phyloP scores from a whole-genome alignment of 2,329 filamentous ascomycete genomes.

The Penicillium sp. region DNA sequence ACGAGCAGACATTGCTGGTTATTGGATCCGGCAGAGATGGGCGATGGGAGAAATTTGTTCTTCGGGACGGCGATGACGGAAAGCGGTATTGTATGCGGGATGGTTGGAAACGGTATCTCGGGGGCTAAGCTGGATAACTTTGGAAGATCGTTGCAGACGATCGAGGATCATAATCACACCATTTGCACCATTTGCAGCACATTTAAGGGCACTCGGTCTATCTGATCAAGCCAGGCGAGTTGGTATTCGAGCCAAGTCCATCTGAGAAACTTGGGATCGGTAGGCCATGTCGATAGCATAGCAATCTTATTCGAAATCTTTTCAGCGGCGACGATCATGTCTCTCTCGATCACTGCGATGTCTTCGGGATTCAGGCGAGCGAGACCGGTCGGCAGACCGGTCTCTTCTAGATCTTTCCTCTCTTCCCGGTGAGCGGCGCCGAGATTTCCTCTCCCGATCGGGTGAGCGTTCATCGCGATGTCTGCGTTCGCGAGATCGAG shows the following conservation, averaged over 20 bases:
- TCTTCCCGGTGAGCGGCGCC: conserved; percentile 24
- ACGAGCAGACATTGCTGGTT: conserved; percentile 67
- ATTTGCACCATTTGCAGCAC: background rate
- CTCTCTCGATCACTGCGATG: conserved; percentile 28
- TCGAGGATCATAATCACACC: background rate
- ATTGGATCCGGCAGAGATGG: conserved; percentile 74
- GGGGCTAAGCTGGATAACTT: conserved; percentile 21
- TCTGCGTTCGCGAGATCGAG: conserved; percentile 30
- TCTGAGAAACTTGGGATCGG: background rate
- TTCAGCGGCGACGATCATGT: conserved; percentile 30
- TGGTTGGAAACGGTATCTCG: conserved; percentile 77
- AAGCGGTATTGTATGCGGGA: conserved; percentile 62
- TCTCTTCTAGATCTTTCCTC: conserved; percentile 29
- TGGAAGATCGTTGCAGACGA: background rate
- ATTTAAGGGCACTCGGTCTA: background rate
- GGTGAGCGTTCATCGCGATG: conserved; percentile 27
- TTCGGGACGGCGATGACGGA: conserved; percentile 64
- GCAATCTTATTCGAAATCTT: conserved; percentile 1
- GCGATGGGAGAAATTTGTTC: conserved; percentile 79
- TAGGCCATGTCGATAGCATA: background rate
- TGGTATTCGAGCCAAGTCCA: background rate
- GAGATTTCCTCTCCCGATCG: conserved; percentile 21
- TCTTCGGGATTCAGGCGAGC: conserved; percentile 26
- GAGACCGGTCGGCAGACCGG: conserved; percentile 25
- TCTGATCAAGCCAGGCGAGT: background rate